Conservation (phyloP, 2,329 filamentous ascomycete genomes). For the Alternaria alternata region DNA sequence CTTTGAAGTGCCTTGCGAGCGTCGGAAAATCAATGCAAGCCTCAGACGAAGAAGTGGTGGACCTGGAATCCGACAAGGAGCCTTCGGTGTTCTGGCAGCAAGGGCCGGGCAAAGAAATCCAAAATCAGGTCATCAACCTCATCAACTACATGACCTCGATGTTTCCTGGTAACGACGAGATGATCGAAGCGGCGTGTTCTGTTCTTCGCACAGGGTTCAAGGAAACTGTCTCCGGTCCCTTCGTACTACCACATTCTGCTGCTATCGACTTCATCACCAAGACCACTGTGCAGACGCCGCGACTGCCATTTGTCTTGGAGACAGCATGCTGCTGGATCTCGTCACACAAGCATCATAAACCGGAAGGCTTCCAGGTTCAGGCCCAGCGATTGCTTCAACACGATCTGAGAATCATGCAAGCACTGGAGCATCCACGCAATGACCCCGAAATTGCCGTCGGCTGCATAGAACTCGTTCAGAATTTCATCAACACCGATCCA, state of each 20-base stretch:
- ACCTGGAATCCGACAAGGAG: constrained; percentile 65
- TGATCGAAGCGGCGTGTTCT: constrained; percentile 75
- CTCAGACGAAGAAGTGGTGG: constrained; percentile 70
- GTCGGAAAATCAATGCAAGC: constrained; percentile 78
- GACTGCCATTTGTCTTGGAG: constrained; percentile 73
- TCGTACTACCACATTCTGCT: constrained; percentile 73
- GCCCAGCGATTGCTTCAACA: constrained; percentile 61
- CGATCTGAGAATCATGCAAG: constrained; percentile 68
- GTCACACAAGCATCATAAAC: constrained; percentile 58
- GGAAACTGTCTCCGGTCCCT: constrained; percentile 76
- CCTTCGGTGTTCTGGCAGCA: constrained; percentile 59
- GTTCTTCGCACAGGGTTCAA: constrained; percentile 78
- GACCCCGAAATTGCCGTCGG: constrained; percentile 78
- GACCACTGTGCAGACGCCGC: constrained; percentile 67
- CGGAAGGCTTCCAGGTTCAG: constrained; percentile 35
- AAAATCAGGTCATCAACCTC: constrained; percentile 61
- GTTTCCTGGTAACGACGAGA: constrained; percentile 69
- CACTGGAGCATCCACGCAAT: constrained; percentile 67
- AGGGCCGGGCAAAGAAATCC: constrained; percentile 59
- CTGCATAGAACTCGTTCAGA: constrained; percentile 75
- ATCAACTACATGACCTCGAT: constrained; percentile 60
- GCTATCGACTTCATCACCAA: constrained; percentile 73
- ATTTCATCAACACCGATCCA: constrained; percentile 68
- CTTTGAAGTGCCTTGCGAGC: constrained; percentile 72
- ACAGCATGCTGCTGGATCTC: constrained; percentile 72